Evolutionary conservation across 192 early-diverging fungal genomes (phyloP), one percentile per base, ranked within the genome.

Genomic region (Coemansia sp.): DNA sequence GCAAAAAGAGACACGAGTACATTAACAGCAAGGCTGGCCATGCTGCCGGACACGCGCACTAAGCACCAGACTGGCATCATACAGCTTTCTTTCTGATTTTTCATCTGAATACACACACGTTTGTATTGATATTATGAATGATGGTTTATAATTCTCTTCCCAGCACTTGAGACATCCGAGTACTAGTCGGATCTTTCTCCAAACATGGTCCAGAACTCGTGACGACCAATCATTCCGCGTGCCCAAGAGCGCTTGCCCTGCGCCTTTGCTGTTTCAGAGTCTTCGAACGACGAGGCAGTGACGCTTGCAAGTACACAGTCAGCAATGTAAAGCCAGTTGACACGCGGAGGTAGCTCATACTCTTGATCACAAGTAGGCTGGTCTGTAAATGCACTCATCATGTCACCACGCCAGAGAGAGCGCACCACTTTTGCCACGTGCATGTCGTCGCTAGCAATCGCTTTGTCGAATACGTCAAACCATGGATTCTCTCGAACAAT

Each of bases 361-460:
- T 40, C 27, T 7, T 37, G 13, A 8, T 19, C 17, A 12, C 22
- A 1, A 34, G 25, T 41, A 9, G 30, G 30, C 40, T 57, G 46
- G 21, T 6, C 27, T 12, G 23, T 39, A 55, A 67, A 55, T 18
- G 64, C 44, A 12, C 25, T 25, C n/a, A 81, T 53, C 9, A 81
- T 34, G 37, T 78, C 77, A 17, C 69, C 82, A 9, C 81, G 75
- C 59, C 82, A 82, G 39, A 79, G 76, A 0, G 72, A 44, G 33
- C 85, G 82, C 2, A 82, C 68, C 2, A 69, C 77, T 30, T 86
- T 86, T 48, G 71, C 56, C 4, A 81, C 71, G 62, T 86, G 85
- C 27, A 80, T 67, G 24, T 86, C 84, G 34, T 84, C 43, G 57
- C 50, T 67, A 13, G 59, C 54, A 21, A 85, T 62, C 3, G 83